phyloP scores from a whole-genome alignment of 768 basidiomycete species.

The Porpolomopsis calyptriformis region DNA sequence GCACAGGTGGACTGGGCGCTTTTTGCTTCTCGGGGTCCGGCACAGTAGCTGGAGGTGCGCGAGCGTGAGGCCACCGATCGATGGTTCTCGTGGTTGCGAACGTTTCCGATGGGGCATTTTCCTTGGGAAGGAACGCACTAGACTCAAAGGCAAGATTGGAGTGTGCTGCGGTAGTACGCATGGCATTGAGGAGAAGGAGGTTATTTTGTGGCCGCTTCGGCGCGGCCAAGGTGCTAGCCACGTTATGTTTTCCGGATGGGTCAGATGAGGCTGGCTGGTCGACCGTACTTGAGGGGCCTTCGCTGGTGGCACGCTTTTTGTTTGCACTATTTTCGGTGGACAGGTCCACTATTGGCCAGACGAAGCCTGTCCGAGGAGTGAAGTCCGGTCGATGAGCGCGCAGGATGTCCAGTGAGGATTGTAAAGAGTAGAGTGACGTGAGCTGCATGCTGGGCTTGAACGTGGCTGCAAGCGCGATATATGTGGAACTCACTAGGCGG shows the following conservation, averaged over 20 bases:
- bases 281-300: constrained; percentile 14
- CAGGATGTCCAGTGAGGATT: constrained; percentile 66
- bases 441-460: constrained; percentile 30
- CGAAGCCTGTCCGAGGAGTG: constrained; percentile 73
- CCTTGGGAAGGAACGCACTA: constrained; percentile 20
- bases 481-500: constrained; percentile 48
- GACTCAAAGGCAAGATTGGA: constrained; percentile 44
- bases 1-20: constrained; percentile 21
- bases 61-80: constrained; percentile 18
- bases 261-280: constrained; percentile 17
- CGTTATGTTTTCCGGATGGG: constrained; percentile 18
- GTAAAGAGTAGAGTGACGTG: constrained; percentile 58
- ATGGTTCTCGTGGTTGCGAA: constrained; percentile 19
- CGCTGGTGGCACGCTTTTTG: constrained; percentile 30
- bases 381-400: constrained; percentile 70
- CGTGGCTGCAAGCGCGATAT: neutral
- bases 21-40: constrained; percentile 24
- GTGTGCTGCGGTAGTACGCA: constrained; percentile 69
- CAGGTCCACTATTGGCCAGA: constrained; percentile 71
- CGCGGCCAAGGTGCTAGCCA: constrained; percentile 14
- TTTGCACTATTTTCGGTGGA: constrained; percentile 29
- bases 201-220: constrained; percentile 58
- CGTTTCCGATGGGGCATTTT: constrained; percentile 21
- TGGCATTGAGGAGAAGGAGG: constrained; percentile 61
- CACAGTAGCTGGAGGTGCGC: constrained; percentile 27